These are phyloP conservation scores for Zasmidium citrigriseum DNA, from an alignment of 2,329 filamentous ascomycete genomes.

Conservation along the genomic window DNA sequence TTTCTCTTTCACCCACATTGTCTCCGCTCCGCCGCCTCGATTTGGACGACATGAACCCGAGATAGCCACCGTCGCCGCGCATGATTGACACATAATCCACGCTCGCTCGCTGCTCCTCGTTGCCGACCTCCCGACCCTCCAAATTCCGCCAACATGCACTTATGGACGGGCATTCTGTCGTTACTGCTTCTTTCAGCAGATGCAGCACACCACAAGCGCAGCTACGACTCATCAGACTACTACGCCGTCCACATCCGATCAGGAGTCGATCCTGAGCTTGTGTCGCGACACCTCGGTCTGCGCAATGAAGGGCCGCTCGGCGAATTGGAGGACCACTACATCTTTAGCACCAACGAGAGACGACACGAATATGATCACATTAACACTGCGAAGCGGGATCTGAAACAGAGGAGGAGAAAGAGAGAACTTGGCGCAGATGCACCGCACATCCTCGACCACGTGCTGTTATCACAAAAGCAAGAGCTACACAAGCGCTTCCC, in stretches of 20 bases:
- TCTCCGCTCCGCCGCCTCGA: no score
- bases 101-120: no score
- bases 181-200: slow-evolving; percentile 4
- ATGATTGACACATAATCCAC: neutral
- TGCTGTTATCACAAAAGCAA: slow-evolving; percentile 81
- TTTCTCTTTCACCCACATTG: no score
- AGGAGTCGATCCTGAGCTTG: slow-evolving; percentile 63
- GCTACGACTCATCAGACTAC: slow-evolving; percentile 80
- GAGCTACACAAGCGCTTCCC: slow-evolving; percentile 56
- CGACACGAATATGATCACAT: slow-evolving; percentile 55
- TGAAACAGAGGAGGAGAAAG: slow-evolving; percentile 63
- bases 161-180: slow-evolving; percentile 2
- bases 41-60: neutral
- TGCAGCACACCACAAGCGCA: slow-evolving; percentile 19
- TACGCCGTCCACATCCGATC: slow-evolving; percentile 84
- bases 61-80: neutral
- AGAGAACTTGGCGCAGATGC: slow-evolving; percentile 51
- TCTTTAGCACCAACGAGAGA: slow-evolving; percentile 71
- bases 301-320: slow-evolving; percentile 79
- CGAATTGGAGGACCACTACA: slow-evolving; percentile 76
- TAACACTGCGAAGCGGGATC: slow-evolving; percentile 52
- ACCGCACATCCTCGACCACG: slow-evolving; percentile 65
- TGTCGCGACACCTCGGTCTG: slow-evolving; percentile 74
- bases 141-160: no score
- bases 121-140: no score